A percentile compares a stretch with the other conserved stretches of the same genome.
Conservation (phyloP, 2,329 filamentous ascomycete genomes). For the Cercospora zeae-maydis region DNA sequence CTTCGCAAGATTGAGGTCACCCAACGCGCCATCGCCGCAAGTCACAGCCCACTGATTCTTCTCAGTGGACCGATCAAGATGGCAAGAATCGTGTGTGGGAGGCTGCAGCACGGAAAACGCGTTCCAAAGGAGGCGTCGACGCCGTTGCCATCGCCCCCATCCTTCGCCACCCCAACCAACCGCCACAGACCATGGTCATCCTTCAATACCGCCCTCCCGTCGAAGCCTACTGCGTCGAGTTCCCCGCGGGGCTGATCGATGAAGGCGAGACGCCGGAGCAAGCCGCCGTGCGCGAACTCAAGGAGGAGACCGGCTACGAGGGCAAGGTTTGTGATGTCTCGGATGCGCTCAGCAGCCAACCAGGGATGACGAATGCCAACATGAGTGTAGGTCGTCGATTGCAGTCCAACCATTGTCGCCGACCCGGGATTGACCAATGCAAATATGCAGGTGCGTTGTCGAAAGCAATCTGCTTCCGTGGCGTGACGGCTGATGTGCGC, state of each 20-base stretch:
- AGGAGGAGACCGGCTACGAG: constrained; percentile 62
- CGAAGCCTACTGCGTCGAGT: constrained; percentile 57
- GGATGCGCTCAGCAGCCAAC: constrained; percentile 60
- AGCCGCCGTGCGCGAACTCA: constrained; percentile 57
- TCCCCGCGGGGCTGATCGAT: constrained; percentile 59
- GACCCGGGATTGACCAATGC: constrained; percentile 60
- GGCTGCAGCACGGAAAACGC: constrained; percentile 50
- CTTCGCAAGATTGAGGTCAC: constrained; percentile 51
- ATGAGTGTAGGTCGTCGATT: constrained; percentile 42
- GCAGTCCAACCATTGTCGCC: constrained; percentile 64
- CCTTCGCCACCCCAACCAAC: constrained; percentile 46
- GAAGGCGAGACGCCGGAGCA: constrained; percentile 54
- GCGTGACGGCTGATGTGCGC: background rate
- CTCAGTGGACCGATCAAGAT: constrained; percentile 34
- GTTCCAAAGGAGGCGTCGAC: constrained; percentile 55
- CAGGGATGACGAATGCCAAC: constrained; percentile 42
- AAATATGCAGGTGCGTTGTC: constrained; percentile 52
- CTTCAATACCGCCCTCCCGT: constrained; percentile 59
- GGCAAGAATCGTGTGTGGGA: constrained; percentile 50
- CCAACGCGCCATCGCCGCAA: background rate
- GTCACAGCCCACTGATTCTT: background rate
- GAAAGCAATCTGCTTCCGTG: background rate
- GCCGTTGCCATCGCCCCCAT: constrained; percentile 58
- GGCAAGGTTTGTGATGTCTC: constrained; percentile 49
- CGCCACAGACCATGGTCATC: constrained; percentile 53